Evolutionary conservation across 371 early-diverging fungal species (phyloP), one percentile per base, ranked within the genome.

Genomic region (Haplosporangium sp.): DNA sequence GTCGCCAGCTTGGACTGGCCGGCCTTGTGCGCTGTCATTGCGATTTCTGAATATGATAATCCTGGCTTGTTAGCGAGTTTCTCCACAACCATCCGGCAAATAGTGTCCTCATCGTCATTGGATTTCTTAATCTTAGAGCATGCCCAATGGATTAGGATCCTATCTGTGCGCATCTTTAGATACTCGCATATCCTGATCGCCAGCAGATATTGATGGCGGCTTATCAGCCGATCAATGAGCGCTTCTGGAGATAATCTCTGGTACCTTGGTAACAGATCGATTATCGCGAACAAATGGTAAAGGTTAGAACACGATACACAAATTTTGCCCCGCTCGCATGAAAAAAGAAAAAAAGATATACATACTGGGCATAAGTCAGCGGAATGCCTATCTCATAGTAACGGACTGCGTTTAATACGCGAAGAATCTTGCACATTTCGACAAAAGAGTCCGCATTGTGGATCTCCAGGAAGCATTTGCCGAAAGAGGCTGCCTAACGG

Each of bases 71-170:
- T 86, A 2, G 87, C 76, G 0, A 98, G 83, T 58, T 95, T 95
- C 10, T 92, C 91, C 1, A 93, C 88, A 43, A 99, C 91, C 36
- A 90, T 82, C 14, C 91, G 86, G 64, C 91, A 93, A 14, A 96
- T 84, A 2, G 92, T 85, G 20, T 95, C 95, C 58, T 98, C 97
- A 67, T 95, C 95, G 29, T 95, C 93, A 0, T 87, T 89, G 0
- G 95, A 92, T 0, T 87, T 82, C 73, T 93, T 95, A 67, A 98
- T 93, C 90, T 98, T 97, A 68, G 93, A 89, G 65, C 96, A 95
- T 0, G 98, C 99, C 99, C 99, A 99, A 73, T 97, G 95, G 37
- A 96, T 92, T 20, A 96, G 77, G 36, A 97, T 94, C 40, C 90
- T 86, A 64, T 95, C 95, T 0, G 88, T 84, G n/a, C 91, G 85